These are phyloP conservation scores for Exophiala mesophila DNA, from an alignment of 2,329 filamentous ascomycete species.

Conservation along the genomic window DNA sequence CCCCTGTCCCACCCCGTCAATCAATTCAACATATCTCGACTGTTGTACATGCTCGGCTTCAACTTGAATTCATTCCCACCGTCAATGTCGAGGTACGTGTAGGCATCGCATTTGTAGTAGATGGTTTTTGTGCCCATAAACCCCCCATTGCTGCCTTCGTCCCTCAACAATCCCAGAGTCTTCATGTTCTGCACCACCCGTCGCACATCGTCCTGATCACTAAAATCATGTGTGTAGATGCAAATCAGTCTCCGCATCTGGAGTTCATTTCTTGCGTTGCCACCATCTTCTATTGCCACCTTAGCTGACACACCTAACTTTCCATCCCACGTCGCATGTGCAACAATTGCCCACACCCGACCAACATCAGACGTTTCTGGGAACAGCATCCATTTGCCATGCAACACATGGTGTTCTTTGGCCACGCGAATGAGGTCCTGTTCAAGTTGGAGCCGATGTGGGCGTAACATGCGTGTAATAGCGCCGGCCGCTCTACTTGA, in stretches of 20 bases:
- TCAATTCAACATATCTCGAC: conserved; percentile 35
- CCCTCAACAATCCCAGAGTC: conserved; percentile 55
- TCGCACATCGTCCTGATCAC: conserved; percentile 61
- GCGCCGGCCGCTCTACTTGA: conserved; percentile 27
- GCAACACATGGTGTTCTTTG: conserved; percentile 33
- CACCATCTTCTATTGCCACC: conserved; percentile 49
- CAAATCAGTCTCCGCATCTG: conserved; percentile 56
- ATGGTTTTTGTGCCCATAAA: conserved; percentile 40
- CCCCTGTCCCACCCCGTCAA: no score
- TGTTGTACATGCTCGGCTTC: conserved; percentile 46
- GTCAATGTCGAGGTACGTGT: conserved; percentile 61
- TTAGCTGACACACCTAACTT: conserved; percentile 70
- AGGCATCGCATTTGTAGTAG: conserved; percentile 76
- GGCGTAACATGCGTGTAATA: conserved; percentile 36
- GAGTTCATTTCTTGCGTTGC: neutral
- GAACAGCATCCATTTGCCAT: conserved; percentile 69
- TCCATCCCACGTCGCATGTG: conserved; percentile 61
- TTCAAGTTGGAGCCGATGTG: conserved; percentile 42
- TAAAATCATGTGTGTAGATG: conserved; percentile 73
- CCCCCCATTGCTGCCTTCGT: conserved; percentile 32
- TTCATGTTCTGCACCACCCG: conserved; percentile 61
- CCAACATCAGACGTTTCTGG: conserved; percentile 52
- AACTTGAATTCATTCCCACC: conserved; percentile 59
- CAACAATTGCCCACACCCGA: conserved; percentile 61
- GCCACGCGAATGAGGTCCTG: conserved; percentile 59